Evolutionary conservation across 805 yeast genomes (phyloP).

Genomic region (Scheffersomyces ergatensis): DNA sequence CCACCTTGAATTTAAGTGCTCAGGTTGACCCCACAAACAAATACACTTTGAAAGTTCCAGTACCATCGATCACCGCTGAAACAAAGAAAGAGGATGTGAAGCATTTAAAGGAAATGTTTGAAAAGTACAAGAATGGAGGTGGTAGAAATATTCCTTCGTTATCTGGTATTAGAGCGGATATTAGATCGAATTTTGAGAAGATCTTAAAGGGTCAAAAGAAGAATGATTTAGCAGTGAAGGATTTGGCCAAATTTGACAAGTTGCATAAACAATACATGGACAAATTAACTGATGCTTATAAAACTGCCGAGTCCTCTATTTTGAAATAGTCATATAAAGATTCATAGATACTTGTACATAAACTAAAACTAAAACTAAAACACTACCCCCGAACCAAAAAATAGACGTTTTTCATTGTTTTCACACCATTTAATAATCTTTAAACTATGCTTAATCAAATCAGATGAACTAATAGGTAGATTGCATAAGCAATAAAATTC

Average conservation of each 20-base stretch:
- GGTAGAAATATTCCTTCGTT: constrained; percentile 47
- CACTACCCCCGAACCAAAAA: constrained; percentile 71
- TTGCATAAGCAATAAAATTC: constrained; percentile 38
- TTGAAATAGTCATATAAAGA: constrained; percentile 22
- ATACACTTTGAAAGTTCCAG: constrained; percentile 67
- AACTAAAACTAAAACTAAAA: constrained; percentile 18
- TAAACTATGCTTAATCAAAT: constrained; percentile 59
- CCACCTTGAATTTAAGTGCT: constrained; percentile 76
- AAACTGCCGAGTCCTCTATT: constrained; percentile 52
- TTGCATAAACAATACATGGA: constrained; percentile 63
- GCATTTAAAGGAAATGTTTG: constrained; percentile 64
- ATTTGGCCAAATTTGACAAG: constrained; percentile 63
- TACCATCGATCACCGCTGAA: constrained; percentile 75
- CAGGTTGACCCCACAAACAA: constrained; percentile 70
- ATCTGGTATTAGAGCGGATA: constrained; percentile 39
- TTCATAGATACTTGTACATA: constrained; percentile 3
- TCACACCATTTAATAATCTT: constrained; percentile 74
- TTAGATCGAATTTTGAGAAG: constrained; percentile 59
- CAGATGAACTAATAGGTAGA: constrained; percentile 52
- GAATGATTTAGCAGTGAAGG: constrained; percentile 52
- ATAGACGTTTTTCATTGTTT: constrained; percentile 65
- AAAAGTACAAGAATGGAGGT: constrained; percentile 54
- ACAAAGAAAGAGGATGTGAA: constrained; percentile 55
- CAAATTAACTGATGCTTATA: constrained; percentile 55
- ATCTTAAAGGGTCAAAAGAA: constrained; percentile 51